Evolutionary conservation across 305 asterid species (phyloP).

Genomic region (Fraxinus platypoda): DNA sequence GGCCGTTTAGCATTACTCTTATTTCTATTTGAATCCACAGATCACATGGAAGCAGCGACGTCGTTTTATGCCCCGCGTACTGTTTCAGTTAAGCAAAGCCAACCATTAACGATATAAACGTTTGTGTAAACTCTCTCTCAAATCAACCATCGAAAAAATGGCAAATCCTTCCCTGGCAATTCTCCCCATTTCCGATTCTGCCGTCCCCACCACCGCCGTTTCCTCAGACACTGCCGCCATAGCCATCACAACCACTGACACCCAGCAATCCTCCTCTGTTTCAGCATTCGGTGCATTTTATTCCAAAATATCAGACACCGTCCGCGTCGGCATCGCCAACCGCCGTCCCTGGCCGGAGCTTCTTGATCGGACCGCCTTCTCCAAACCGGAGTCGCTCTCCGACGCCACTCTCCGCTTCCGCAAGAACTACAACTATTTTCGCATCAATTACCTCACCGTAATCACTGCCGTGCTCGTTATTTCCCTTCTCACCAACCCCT

Average conservation of each 20-base stretch:
- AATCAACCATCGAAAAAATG: conserved; percentile 28
- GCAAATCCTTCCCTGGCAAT: conserved; percentile 61
- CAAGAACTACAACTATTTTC: conserved; percentile 65
- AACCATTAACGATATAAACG: conserved; percentile 2
- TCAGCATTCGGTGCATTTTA: conserved; percentile 50
- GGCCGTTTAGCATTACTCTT: no score
- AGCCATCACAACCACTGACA: conserved; percentile 3
- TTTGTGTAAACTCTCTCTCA: conserved; percentile 2
- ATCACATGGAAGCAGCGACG: not conserved
- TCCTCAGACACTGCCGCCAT: conserved; percentile 5
- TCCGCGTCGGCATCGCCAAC: conserved; percentile 54
- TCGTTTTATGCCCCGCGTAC: not conserved
- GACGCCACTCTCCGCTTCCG: conserved; percentile 70
- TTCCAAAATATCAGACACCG: conserved; percentile 44
- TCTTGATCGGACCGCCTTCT: conserved; percentile 63
- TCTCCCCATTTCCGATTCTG: conserved; percentile 57
- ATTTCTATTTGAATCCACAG: not conserved
- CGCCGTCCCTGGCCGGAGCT: conserved; percentile 90
- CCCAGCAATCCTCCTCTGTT: conserved; percentile 31
- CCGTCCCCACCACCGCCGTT: conserved; percentile 24
- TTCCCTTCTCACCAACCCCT: conserved; percentile 62
- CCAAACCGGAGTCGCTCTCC: conserved; percentile 74
- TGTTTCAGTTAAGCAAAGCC: conserved; percentile 22
- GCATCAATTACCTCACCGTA: conserved; percentile 60
- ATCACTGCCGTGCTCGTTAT: conserved; percentile 57